A percentile compares a stretch with the other conserved stretches of the same genome.
These are phyloP conservation scores for Spathaspora girioi DNA, from an alignment of 805 yeast species.

Conservation along the genomic window DNA sequence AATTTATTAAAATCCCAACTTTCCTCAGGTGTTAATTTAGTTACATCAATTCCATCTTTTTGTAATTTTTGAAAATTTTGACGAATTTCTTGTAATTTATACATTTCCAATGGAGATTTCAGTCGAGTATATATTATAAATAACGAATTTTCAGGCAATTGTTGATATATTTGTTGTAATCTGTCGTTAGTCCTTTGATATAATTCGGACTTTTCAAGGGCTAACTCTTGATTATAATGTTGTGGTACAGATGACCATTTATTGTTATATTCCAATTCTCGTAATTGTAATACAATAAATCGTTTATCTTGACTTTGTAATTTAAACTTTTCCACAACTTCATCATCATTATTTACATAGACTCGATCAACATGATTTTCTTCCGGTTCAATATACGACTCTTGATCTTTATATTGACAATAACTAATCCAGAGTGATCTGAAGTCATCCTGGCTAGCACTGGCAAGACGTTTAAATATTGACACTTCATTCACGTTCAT, in stretches of 20 bases:
- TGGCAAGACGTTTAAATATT: constrained; percentile 18
- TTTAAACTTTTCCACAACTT: constrained; percentile 43
- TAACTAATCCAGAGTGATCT: constrained; percentile 23
- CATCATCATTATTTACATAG: constrained; percentile 57
- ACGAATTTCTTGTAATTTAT: constrained; percentile 41
- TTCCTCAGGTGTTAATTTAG: constrained; percentile 31
- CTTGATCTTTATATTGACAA: constrained; percentile 16
- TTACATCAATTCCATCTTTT: constrained; percentile 38
- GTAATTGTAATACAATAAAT: constrained; percentile 51
- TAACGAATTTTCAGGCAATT: constrained; percentile 56
- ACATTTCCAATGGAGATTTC: constrained; percentile 54
- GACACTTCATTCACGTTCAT: constrained; percentile 21
- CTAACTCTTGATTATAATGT: constrained; percentile 17
- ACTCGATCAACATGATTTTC: constrained; percentile 19
- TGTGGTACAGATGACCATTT: constrained; percentile 22
- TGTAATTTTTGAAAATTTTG: constrained; percentile 42
- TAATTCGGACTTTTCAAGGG: constrained; percentile 8
- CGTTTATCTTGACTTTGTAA: constrained; percentile 34
- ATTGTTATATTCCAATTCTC: constrained; percentile 51
- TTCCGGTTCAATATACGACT: constrained; percentile 12
- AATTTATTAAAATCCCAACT: constrained; percentile 54
- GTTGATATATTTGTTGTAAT: constrained; percentile 45
- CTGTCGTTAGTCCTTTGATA: constrained; percentile 39
- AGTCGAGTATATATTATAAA: constrained; percentile 60
- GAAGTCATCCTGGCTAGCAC: constrained; percentile 1